Percentiles rank a stretch among this genome's conserved stretches.
phyloP scores from a whole-genome alignment of 2,329 filamentous ascomycete genomes.

The Xylaria arbuscula region DNA sequence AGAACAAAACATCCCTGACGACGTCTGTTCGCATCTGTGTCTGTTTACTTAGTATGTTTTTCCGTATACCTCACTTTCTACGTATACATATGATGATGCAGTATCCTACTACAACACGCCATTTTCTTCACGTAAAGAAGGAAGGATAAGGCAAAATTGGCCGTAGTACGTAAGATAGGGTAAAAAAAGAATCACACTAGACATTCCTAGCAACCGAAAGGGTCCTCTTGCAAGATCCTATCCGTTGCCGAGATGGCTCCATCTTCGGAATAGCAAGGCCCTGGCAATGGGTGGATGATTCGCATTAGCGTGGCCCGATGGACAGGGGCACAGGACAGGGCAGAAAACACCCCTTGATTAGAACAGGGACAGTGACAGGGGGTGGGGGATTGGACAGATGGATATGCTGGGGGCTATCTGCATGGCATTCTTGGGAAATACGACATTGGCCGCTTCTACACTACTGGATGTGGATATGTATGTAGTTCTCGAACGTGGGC shows the following conservation, averaged over 20 bases:
- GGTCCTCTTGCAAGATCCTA: no score
- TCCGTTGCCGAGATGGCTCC: no score
- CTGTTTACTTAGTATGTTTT: no score
- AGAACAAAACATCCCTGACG: background rate
- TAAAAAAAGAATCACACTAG: no score
- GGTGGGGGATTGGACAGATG: conserved; percentile 14
- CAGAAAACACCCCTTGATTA: background rate
- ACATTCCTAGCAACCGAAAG: no score
- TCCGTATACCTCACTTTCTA: no score
- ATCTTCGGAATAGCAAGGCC: background rate
- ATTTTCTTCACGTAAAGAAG: no score
- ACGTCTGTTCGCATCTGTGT: background rate
- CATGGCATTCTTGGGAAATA: conserved; percentile 20
- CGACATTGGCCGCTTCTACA: background rate
- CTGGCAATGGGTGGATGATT: conserved; percentile 22
- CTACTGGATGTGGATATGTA: background rate
- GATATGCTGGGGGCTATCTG: conserved; percentile 20
- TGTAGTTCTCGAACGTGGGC: conserved; percentile 1
- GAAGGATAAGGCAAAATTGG: no score
- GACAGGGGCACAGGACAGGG: conserved; percentile 11
- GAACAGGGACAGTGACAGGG: no score
- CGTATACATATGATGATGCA: no score
- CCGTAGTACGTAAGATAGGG: no score
- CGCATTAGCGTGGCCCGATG: conserved; percentile 28
- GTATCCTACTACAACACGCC: no score